These are phyloP conservation scores for Zymoseptoria pseudotritici DNA, from an alignment of 2,329 filamentous ascomycete species.

Conservation along the genomic window DNA sequence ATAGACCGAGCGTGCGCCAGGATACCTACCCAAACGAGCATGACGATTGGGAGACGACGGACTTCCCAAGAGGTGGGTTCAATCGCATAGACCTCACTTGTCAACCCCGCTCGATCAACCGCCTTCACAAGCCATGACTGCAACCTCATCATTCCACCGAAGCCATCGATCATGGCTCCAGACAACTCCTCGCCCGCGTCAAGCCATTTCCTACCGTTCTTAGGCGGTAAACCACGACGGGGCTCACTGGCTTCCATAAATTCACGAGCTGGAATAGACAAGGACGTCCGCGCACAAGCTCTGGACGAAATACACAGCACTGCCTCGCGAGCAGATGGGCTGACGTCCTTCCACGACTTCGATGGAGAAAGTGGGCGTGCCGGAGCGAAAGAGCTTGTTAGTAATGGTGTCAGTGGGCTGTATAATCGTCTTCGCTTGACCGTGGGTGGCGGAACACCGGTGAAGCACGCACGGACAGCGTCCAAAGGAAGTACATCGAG, in stretches of 20 bases:
- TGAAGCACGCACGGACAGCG: constrained; percentile 10
- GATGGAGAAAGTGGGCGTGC: constrained; percentile 55
- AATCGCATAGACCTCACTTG: neutral
- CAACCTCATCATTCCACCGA: neutral
- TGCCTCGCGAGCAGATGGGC: constrained; percentile 72
- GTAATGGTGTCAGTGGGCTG: constrained; percentile 61
- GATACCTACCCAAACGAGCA: neutral
- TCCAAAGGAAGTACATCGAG: constrained; percentile 12
- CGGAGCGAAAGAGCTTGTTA: constrained; percentile 32
- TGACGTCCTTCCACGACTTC: constrained; percentile 94
- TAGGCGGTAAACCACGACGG: constrained; percentile 28
- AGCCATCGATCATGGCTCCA: constrained; percentile 18
- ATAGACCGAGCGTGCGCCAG: neutral
- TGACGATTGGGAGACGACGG: neutral
- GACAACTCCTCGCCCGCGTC: constrained; percentile 23
- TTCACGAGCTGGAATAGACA: constrained; percentile 46
- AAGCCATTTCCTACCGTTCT: constrained; percentile 24
- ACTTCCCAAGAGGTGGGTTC: neutral
- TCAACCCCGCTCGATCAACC: neutral
- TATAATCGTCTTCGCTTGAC: constrained; percentile 67
- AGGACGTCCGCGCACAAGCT: constrained; percentile 65
- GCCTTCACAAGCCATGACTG: neutral
- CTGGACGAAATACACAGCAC: constrained; percentile 83
- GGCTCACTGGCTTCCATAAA: constrained; percentile 34
- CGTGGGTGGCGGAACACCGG: constrained; percentile 19